Evolutionary conservation across 352 stramenopile species (phyloP).

Genomic region (Aphanomyces invadans): DNA sequence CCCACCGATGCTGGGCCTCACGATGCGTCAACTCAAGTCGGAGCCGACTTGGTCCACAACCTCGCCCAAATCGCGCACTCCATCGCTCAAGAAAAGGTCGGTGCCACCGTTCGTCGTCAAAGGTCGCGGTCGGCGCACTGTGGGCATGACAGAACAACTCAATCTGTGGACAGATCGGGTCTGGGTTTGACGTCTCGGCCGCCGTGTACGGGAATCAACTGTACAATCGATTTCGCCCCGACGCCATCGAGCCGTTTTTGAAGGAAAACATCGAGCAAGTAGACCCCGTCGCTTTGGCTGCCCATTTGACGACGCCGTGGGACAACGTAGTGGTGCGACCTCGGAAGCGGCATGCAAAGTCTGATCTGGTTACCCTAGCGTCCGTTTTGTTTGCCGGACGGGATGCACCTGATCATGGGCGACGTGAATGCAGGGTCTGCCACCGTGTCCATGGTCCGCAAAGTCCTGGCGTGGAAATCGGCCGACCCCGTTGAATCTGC

Average conservation of each 20-base stretch:
- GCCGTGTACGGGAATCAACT: slow-evolving; percentile 91
- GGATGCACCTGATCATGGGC: slow-evolving; percentile 89
- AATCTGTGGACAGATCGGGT: slow-evolving; percentile 84
- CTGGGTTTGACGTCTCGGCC: slow-evolving; percentile 94
- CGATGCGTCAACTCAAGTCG: slow-evolving; percentile 28
- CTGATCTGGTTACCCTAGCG: slow-evolving; percentile 34
- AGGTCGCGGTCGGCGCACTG: not conserved
- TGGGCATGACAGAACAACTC: too few species aligned
- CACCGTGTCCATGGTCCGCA: slow-evolving; percentile 74
- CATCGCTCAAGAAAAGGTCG: slow-evolving; percentile 95
- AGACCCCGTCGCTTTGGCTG: slow-evolving; percentile 44
- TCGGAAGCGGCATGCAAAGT: too few species aligned
- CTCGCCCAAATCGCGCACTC: slow-evolving; percentile 93
- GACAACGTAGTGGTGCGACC: slow-evolving; percentile 24
- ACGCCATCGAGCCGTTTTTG: slow-evolving; percentile 48
- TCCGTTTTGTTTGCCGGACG: slow-evolving; percentile 49
- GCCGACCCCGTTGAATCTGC: not conserved
- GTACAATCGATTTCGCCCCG: slow-evolving; percentile 86
- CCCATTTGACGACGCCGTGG: slow-evolving; percentile 47
- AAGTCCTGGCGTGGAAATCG: slow-evolving; percentile 61
- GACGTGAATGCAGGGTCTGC: slow-evolving; percentile 92
- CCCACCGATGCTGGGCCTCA: slow-evolving; percentile 26
- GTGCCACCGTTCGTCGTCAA: not conserved
- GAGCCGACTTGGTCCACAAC: slow-evolving; percentile 82
- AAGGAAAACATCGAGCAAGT: slow-evolving; percentile 35